phyloP scores from a whole-genome alignment of 495 filamentous ascomycete genomes.

The Penicillium canescens region DNA sequence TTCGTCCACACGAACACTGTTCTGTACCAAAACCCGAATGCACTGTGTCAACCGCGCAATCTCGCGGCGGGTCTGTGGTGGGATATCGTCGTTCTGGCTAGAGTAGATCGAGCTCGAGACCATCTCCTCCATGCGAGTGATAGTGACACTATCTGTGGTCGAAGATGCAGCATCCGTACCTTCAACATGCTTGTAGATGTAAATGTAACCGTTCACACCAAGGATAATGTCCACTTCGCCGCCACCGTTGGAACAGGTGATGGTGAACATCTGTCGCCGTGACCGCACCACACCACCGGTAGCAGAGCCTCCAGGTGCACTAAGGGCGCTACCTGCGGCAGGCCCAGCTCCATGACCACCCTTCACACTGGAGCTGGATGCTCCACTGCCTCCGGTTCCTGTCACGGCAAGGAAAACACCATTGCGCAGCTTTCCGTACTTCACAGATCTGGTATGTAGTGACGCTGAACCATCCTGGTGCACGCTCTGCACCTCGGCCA shows the following conservation, averaged over 20 bases:
- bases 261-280: slow-evolving; percentile 82
- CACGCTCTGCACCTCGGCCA: slow-evolving; percentile 88
- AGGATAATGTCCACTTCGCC: slow-evolving; percentile 83
- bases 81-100: slow-evolving; percentile 85
- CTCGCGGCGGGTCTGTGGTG: slow-evolving; percentile 74
- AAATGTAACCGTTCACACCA: slow-evolving; percentile 95
- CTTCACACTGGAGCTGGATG: slow-evolving; percentile 33
- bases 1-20: slow-evolving; percentile 85
- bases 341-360: slow-evolving; percentile 28
- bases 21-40: slow-evolving; percentile 76
- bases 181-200: slow-evolving; percentile 77
- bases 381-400: slow-evolving; percentile 74
- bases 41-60: slow-evolving; percentile 80
- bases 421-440: slow-evolving; percentile 94
- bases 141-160: slow-evolving; percentile 52
- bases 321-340: slow-evolving; percentile 14
- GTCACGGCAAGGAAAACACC: slow-evolving; percentile 81
- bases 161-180: slow-evolving; percentile 52
- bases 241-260: slow-evolving; percentile 65
- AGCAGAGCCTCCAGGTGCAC: slow-evolving; percentile 16
- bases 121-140: slow-evolving; percentile 83
- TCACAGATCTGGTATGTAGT: slow-evolving; percentile 84
- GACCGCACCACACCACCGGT: slow-evolving; percentile 73
- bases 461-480: slow-evolving; percentile 77
- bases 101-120: slow-evolving; percentile 76